Evolutionary conservation across 208 protist genomes (phyloP), one percentile per base, ranked within the genome.

Genomic region (Leptomonas pyrrhocoris): DNA sequence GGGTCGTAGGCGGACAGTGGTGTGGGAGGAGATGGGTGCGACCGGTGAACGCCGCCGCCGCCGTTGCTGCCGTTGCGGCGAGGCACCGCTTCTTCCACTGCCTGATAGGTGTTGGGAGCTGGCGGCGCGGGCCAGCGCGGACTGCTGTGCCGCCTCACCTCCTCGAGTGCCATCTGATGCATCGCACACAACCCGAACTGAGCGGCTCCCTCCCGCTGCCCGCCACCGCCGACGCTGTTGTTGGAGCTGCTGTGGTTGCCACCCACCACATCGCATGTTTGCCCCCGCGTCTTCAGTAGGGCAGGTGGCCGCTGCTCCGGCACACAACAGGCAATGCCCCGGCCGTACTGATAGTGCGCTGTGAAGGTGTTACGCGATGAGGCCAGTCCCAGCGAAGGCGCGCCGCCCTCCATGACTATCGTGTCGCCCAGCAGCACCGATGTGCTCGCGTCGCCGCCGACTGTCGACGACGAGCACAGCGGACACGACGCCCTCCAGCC

Each of bases 331-430:
- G 85, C 85, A 15, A 91, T 74, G n/a, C 85, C 85, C 27, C 83
- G 77, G 28, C 85, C 85, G 59, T 88, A 88, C 51, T 86, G 77
- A 38, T 84, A 73, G 71, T 88, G 83, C 11, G 77, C 75, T 4
- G 60, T 70, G 62, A 84, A 84, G 19, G 83, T 78, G 45, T 60
- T 25, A 45, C 68, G 75, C 38, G 50, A 27, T 3, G 23, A 25
- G n/a, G 79, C 54, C 34, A 88, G 58, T 18, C 78, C 55, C 19
- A 91, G 77, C 30, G 85, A 86, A 25, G 83, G 82, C 30, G 77
- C 77, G 8, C 85, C 85, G 40, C 85, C 85, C 55, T 88, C 85
- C 77, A 91, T 85, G 45, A 91, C 61, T 31, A 88, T 81, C 0
- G 80, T 78, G 56, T 91, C 73, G 54, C 76, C 68, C 19, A 91